Conservation (phyloP, 1,139 yeast species). For the Diutina mesorugosa region DNA sequence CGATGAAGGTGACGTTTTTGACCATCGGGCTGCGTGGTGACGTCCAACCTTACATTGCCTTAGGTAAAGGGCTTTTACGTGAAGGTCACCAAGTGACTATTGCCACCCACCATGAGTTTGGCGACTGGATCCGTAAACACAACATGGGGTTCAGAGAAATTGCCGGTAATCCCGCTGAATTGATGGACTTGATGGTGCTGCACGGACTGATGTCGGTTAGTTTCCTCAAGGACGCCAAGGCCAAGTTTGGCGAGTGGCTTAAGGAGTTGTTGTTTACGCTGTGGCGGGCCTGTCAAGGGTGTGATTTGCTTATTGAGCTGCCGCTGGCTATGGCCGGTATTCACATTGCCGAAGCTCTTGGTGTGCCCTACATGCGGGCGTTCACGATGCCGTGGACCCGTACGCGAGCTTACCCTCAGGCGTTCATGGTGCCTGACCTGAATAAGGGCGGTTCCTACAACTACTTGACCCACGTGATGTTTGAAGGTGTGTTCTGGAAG, state of each 20-base stretch:
- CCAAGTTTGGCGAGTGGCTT: slow-evolving; percentile 73
- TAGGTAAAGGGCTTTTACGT: slow-evolving; percentile 61
- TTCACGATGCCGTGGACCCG: slow-evolving; percentile 99
- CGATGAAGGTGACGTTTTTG: slow-evolving; percentile 52
- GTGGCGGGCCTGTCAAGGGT: slow-evolving; percentile 77
- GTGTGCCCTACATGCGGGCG: slow-evolving; percentile 85
- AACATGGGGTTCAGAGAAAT: slow-evolving; percentile 59
- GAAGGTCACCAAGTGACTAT: slow-evolving; percentile 82
- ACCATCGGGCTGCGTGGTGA: slow-evolving; percentile 95
- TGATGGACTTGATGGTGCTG: slow-evolving; percentile 85
- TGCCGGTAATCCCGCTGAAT: slow-evolving; percentile 89
- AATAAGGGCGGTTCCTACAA: slow-evolving; percentile 88
- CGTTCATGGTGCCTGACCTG: slow-evolving; percentile 88
- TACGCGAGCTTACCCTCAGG: slow-evolving; percentile 92
- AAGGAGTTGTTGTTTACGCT: slow-evolving; percentile 53
- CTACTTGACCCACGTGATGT: slow-evolving; percentile 81
- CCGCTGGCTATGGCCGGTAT: slow-evolving; percentile 95
- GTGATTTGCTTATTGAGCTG: slow-evolving; percentile 80
- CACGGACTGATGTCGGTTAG: slow-evolving; percentile 83
- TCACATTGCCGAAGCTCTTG: slow-evolving; percentile 85
- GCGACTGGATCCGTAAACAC: slow-evolving; percentile 56
- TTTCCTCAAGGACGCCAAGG: slow-evolving; percentile 70
- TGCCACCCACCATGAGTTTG: slow-evolving; percentile 76
- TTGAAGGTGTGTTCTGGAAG: slow-evolving; percentile 88
- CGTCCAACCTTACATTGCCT: slow-evolving; percentile 88